phyloP scores from a whole-genome alignment of 2,329 filamentous ascomycete genomes.

The Zymoseptoria ardabiliae region DNA sequence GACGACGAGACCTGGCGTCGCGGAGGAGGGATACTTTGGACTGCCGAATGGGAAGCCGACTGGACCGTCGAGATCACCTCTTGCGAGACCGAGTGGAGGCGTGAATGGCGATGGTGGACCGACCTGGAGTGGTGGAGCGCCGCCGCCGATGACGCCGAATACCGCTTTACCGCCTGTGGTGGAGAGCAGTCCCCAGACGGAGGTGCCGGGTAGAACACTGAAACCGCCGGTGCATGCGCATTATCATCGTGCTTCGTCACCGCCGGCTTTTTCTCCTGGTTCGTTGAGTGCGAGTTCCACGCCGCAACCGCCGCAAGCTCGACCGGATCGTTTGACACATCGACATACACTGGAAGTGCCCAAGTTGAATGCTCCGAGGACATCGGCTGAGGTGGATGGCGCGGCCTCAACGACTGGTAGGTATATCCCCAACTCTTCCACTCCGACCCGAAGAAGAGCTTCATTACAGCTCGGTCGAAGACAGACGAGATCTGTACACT shows the following conservation, averaged over 20 bases:
- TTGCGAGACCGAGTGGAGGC: constrained; percentile 14
- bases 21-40: constrained; percentile 43
- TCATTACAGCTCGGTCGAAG: constrained; percentile 78
- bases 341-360: constrained; percentile 86
- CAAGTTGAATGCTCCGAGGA: constrained; percentile 56
- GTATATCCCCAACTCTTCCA: constrained; percentile 61
- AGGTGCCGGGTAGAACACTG: constrained; percentile 16
- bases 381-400: constrained; percentile 66
- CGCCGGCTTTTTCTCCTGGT: constrained; percentile 29
- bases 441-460: constrained; percentile 59
- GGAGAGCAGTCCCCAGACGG: constrained; percentile 22
- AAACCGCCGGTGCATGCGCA: constrained; percentile 19
- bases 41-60: constrained; percentile 31
- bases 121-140: constrained; percentile 10
- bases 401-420: constrained; percentile 61
- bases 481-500: constrained; percentile 76
- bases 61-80: constrained; percentile 27
- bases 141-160: constrained; percentile 17
- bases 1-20: constrained; percentile 19
- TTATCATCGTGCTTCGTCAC: constrained; percentile 29
- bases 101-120: constrained; percentile 12
- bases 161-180: constrained; percentile 22
- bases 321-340: constrained; percentile 59
- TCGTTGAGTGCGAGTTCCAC: constrained; percentile 33
- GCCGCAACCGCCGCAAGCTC: constrained; percentile 47